phyloP scores from a whole-genome alignment of 2,329 filamentous ascomycete species.

The Helotiales sp. region DNA sequence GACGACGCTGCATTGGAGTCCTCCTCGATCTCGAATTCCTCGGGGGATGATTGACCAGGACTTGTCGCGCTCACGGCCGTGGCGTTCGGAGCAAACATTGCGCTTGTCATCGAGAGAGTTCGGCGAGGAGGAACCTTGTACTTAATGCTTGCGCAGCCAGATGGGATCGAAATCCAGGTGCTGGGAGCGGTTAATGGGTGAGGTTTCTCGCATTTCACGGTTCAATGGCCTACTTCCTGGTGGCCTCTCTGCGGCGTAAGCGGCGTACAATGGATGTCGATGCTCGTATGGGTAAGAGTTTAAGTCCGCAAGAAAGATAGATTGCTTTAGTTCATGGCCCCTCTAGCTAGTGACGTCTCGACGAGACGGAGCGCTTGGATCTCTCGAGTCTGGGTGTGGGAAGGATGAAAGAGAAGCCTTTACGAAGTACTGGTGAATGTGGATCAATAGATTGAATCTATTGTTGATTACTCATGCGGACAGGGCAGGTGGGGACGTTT shows the following conservation, averaged over 20 bases:
- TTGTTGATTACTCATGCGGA: background rate
- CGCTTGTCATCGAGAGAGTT: constrained; percentile 15
- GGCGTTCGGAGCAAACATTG: constrained; percentile 20
- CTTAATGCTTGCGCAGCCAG: background rate
- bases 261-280: background rate
- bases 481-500: background rate
- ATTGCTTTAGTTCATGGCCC: background rate
- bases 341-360: background rate
- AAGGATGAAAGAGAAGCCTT: background rate
- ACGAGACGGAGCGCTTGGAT: background rate
- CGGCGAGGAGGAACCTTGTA: background rate
- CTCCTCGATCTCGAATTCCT: constrained; percentile 30
- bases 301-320: background rate
- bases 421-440: too few relatives aligned
- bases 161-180: background rate
- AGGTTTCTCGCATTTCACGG: background rate
- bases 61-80: constrained; percentile 21
- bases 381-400: background rate
- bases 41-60: constrained; percentile 28
- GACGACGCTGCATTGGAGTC: constrained; percentile 20
- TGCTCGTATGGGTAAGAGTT: background rate
- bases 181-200: background rate
- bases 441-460: background rate
- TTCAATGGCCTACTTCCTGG: background rate
- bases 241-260: background rate